Conservation (phyloP, 371 early-diverging fungal species). For the Mucor sp. region DNA sequence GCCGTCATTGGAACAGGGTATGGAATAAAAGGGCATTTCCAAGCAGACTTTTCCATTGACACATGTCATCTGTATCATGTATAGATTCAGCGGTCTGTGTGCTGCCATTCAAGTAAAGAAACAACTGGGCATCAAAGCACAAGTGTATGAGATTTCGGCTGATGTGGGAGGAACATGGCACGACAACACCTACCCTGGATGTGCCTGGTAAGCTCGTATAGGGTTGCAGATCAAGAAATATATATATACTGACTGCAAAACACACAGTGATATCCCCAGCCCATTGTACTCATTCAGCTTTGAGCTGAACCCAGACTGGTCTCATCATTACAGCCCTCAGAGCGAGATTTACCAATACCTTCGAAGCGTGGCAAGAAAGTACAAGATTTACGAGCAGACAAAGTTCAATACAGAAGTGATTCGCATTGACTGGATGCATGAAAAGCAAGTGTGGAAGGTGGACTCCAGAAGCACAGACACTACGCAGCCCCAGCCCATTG, state of each 20-base stretch:
- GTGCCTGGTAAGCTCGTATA: constrained; percentile 36
- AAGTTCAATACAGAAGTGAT: constrained; percentile 52
- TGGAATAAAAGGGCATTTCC: not conserved
- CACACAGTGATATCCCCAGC: constrained; percentile 50
- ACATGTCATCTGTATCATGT: not conserved
- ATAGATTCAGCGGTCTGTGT: constrained; percentile 62
- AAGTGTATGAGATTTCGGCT: constrained; percentile 55
- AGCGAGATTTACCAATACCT: constrained; percentile 58
- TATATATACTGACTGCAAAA: no score
- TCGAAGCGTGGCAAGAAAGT: constrained; percentile 44
- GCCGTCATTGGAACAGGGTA: constrained; percentile 25
- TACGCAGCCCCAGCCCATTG: constrained; percentile 1
- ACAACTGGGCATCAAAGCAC: constrained; percentile 46
- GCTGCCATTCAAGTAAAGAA: constrained; percentile 59
- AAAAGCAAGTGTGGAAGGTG: constrained; percentile 44
- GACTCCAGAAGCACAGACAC: constrained; percentile 39
- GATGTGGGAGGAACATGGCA: constrained; percentile 70
- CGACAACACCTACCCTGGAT: constrained; percentile 62
- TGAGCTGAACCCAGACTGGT: constrained; percentile 57
- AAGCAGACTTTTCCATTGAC: not conserved
- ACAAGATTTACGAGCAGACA: constrained; percentile 51
- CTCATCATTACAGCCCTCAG: constrained; percentile 39
- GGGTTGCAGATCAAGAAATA: no score
- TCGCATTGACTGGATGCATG: constrained; percentile 3
- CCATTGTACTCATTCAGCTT: constrained; percentile 57